These are phyloP conservation scores for Mrakia gelida DNA, from an alignment of 768 basidiomycete species.

Conservation along the genomic window DNA sequence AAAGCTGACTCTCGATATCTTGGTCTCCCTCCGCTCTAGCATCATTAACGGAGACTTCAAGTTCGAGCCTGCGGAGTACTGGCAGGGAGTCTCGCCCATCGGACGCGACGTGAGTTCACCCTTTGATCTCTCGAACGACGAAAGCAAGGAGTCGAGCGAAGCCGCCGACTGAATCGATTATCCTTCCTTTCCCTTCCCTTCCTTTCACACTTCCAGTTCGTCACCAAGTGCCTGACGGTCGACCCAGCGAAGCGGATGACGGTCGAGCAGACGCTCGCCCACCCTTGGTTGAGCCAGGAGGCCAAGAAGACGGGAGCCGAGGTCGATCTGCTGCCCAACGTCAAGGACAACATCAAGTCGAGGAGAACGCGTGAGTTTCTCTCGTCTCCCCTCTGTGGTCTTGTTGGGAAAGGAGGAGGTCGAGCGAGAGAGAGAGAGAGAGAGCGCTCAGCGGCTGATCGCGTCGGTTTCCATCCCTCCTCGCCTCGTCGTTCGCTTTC, in stretches of 20 bases:
- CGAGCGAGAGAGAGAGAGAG: no score
- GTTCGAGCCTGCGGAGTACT: constrained; percentile 63
- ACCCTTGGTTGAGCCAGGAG: constrained; percentile 65
- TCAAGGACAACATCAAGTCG: constrained; percentile 53
- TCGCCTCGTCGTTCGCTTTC: not conserved
- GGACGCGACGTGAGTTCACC: constrained; percentile 56
- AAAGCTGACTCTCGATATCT: not conserved
- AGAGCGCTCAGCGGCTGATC: not conserved
- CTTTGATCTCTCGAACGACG: not conserved
- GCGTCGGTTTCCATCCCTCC: not conserved
- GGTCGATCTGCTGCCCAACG: constrained; percentile 68
- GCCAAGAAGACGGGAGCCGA: constrained; percentile 60
- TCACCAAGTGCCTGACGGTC: constrained; percentile 72
- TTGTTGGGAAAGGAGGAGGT: not conserved
- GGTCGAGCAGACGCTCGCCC: constrained; percentile 65
- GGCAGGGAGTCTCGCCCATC: constrained; percentile 43
- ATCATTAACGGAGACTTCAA: constrained; percentile 69
- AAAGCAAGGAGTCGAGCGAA: not conserved
- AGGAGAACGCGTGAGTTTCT: constrained; percentile 28
- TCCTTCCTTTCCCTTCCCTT: not conserved
- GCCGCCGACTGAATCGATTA: not conserved
- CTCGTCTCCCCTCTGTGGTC: no score
- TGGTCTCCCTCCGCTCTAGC: not conserved
- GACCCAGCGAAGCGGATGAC: constrained; percentile 78
- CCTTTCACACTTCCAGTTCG: constrained; percentile 53